Evolutionary conservation across 306 rosid species (phyloP).

Genomic region (Lathyrus sativus): DNA sequence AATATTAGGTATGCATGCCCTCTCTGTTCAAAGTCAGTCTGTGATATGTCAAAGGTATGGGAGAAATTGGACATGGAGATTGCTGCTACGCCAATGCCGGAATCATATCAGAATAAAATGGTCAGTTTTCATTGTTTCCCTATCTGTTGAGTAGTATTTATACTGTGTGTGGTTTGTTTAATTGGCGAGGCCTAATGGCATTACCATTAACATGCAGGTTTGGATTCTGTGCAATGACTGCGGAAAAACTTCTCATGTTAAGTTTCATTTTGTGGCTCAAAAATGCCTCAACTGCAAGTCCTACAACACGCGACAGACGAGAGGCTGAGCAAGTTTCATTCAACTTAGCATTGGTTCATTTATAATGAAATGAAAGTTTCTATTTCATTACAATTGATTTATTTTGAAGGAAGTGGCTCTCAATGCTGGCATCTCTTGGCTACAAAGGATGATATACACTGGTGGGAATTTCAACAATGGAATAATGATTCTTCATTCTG

Average conservation of each 20-base stretch:
- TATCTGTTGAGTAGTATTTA: neutral
- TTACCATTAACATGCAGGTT: constrained; percentile 46
- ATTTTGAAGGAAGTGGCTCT: constrained; percentile 12
- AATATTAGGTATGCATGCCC: constrained; percentile 73
- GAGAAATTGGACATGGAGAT: constrained; percentile 77
- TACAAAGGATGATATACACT: constrained; percentile 1
- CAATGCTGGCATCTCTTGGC: neutral
- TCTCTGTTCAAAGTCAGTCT: constrained; percentile 80
- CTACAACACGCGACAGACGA: constrained; percentile 75
- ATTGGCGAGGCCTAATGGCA: constrained; percentile 11
- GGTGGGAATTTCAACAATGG: constrained; percentile 16
- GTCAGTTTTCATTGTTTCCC: constrained; percentile 37
- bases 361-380: neutral
- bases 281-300: constrained; percentile 81
- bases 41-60: constrained; percentile 92
- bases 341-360: neutral
- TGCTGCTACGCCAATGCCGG: constrained; percentile 78
- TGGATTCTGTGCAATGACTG: constrained; percentile 91
- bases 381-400: constrained; percentile 15
- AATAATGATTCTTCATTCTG: constrained; percentile 20
- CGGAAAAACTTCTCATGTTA: constrained; percentile 58
- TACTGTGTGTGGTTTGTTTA: constrained; percentile 1
- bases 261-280: constrained; percentile 69
- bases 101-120: constrained; percentile 60
- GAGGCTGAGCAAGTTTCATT: constrained; percentile 55